Base-by-base conservation (phyloP, 768 basidiomycete species). In the Tulasnella sp. region DNA sequence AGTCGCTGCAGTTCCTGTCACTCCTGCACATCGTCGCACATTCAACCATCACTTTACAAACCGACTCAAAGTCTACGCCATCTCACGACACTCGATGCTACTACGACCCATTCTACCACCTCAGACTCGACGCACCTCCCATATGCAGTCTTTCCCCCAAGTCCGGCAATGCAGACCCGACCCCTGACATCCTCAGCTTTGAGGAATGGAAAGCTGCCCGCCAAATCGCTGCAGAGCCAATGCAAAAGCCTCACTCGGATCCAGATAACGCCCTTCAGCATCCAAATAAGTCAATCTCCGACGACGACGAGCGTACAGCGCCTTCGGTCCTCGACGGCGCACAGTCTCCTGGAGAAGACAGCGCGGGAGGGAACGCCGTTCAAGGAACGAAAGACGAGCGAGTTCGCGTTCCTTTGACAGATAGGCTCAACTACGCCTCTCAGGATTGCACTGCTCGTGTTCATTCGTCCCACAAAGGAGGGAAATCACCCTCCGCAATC, bases 401-500 rank as follows among this genome's bases (percentile, higher is more conserved):
- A 75, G 88, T 90, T 77, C 85, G 86, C 22, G 87, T 93, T 5
- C 91, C 91, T 1, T 81, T 92, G 52, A 88, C 86, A 14, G 92
- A 95, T 82, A 85, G 94, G 52, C 97, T 95, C 84, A 97, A 99
- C 80, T 98, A 96, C 77, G 97, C 97, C 47, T 89, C 88, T 67
- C 78, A 89, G 72, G 96, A 98, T 79, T 99, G 97, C 78, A 94
- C 93, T 0, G 95, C 96, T 1, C 89, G 94, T 16, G 89, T 98
- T 32, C 95, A 96, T 80, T 86, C 85, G 8, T 83, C 94, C 0
- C 94, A 96, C 78, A 85, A 86, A 35, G 85, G 86, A 2, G 90
- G 94, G 37, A 94, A 94, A 77, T 93, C 91, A 1, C 81, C 92
- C 0, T 87, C 89, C 0, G 86, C 91, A 1, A 91, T 99, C 70